Evolutionary conservation across 192 early-diverging fungal genomes (phyloP).

Genomic region (Tieghemiomyces parasiticus): DNA sequence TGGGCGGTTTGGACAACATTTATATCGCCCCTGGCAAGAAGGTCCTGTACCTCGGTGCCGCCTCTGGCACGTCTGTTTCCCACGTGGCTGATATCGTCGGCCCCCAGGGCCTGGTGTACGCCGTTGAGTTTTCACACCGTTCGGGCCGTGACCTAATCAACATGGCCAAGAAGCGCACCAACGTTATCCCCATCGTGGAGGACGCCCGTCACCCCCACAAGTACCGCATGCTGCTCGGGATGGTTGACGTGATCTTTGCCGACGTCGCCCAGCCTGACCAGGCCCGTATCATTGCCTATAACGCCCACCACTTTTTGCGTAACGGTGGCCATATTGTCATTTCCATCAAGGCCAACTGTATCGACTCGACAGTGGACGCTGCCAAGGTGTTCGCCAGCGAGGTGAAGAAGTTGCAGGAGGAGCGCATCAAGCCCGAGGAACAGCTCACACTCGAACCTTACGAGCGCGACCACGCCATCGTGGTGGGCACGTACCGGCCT

Average conservation of each 20-base stretch:
- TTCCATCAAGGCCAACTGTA: conserved; percentile 99
- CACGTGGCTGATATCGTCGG: conserved; percentile 98
- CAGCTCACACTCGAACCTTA: conserved; percentile 96
- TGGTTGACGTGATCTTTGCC: conserved; percentile 98
- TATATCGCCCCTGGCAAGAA: conserved; percentile 90
- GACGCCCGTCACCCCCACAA: conserved; percentile 99
- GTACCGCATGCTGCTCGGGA: conserved; percentile 97
- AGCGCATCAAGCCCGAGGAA: conserved; percentile 84
- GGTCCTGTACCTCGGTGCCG: conserved; percentile 94
- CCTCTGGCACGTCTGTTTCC: conserved; percentile 85
- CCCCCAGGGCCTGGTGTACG: conserved; percentile 92
- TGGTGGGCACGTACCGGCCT: conserved; percentile 72
- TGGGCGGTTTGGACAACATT: conserved; percentile 93
- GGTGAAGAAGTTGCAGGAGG: conserved; percentile 84
- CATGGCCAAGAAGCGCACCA: conserved; percentile 99
- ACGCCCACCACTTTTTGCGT: conserved; percentile 95
- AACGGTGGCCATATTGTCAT: conserved; percentile 95
- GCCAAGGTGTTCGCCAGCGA: conserved; percentile 92
- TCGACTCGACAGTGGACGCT: conserved; percentile 97
- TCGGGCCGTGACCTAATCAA: conserved; percentile 98
- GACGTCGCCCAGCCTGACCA: conserved; percentile 99
- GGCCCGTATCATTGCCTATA: conserved; percentile 96
- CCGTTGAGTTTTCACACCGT: conserved; percentile 98
- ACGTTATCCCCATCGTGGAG: conserved; percentile 98
- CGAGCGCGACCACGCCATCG: conserved; percentile 97